Conservation (phyloP, 768 basidiomycete genomes). For the Cyclocybe cylindracea region DNA sequence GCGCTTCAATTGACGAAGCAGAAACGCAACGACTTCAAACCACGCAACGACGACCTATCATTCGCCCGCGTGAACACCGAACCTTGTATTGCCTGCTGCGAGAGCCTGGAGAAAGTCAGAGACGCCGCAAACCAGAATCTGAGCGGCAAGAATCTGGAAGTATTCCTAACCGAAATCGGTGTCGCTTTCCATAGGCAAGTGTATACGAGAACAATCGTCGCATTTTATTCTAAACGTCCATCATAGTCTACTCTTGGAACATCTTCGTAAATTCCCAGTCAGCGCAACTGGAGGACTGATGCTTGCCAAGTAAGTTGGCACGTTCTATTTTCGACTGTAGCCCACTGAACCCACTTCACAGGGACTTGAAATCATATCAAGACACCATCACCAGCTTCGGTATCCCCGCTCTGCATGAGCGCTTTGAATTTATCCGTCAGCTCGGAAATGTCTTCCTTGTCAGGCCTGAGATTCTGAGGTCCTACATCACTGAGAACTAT, state of each 20-base stretch:
- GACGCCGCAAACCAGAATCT: slow-evolving; percentile 75
- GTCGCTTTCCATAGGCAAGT: slow-evolving; percentile 87
- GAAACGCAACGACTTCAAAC: slow-evolving; percentile 96
- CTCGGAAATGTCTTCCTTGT: slow-evolving; percentile 97
- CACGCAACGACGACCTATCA: slow-evolving; percentile 91
- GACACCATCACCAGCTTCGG: slow-evolving; percentile 83
- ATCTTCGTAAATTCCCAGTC: slow-evolving; percentile 94
- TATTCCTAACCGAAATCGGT: slow-evolving; percentile 92
- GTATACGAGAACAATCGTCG: background rate
- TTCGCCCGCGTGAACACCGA: slow-evolving; percentile 96
- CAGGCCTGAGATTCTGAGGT: slow-evolving; percentile 90
- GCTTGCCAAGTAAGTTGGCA: slow-evolving; percentile 88
- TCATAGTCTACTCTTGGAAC: slow-evolving; percentile 83
- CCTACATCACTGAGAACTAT: slow-evolving; percentile 93
- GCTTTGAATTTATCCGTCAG: slow-evolving; percentile 97
- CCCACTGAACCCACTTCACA: slow-evolving; percentile 29
- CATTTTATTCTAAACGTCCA: slow-evolving; percentile 4
- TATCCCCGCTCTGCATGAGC: slow-evolving; percentile 83
- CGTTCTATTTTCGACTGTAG: background rate
- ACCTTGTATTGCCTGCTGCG: slow-evolving; percentile 85
- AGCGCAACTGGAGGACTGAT: slow-evolving; percentile 96
- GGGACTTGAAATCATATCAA: slow-evolving; percentile 96
- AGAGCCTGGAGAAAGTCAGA: slow-evolving; percentile 77
- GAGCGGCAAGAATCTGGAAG: slow-evolving; percentile 91
- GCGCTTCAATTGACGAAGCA: slow-evolving; percentile 81